These are phyloP conservation scores for Aspergillus piperis DNA, from an alignment of 2,329 filamentous ascomycete genomes.

Conservation along the genomic window DNA sequence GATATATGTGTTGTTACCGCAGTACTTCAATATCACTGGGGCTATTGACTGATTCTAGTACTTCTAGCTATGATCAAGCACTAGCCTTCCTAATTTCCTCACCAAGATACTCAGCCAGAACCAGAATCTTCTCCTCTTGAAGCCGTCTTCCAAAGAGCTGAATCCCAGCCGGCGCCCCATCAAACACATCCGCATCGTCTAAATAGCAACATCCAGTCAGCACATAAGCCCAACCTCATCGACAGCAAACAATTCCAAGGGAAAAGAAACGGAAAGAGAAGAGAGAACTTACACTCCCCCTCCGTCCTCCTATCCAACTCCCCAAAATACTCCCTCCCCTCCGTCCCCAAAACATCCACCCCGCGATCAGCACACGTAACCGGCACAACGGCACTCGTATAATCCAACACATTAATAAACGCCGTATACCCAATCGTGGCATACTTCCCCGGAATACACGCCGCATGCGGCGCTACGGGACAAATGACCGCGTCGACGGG, in stretches of 20 bases:
- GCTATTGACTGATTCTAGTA: too few species aligned
- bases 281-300: constrained; percentile 49
- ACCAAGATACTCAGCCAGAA: constrained; percentile 46
- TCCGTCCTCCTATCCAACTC: constrained; percentile 49
- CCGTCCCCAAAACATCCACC: constrained; percentile 46
- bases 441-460: constrained; percentile 46
- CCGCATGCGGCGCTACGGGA: constrained; percentile 46
- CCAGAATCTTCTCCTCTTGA: constrained; percentile 55
- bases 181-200: constrained; percentile 53
- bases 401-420: constrained; percentile 59
- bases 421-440: constrained; percentile 49
- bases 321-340: constrained; percentile 42
- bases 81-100: constrained; percentile 2
- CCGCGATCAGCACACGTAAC: constrained; percentile 56
- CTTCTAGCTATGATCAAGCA: not conserved
- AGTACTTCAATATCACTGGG: not conserved
- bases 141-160: constrained; percentile 53
- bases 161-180: constrained; percentile 51
- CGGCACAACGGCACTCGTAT: constrained; percentile 56
- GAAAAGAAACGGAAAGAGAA: not conserved
- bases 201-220: not conserved
- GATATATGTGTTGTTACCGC: not conserved
- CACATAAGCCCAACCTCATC: too few species aligned
- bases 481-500: constrained; percentile 56
- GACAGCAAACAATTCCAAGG: constrained; percentile 8